phyloP scores from a whole-genome alignment of 805 yeast species.

The Blastobotrys muscicola region DNA sequence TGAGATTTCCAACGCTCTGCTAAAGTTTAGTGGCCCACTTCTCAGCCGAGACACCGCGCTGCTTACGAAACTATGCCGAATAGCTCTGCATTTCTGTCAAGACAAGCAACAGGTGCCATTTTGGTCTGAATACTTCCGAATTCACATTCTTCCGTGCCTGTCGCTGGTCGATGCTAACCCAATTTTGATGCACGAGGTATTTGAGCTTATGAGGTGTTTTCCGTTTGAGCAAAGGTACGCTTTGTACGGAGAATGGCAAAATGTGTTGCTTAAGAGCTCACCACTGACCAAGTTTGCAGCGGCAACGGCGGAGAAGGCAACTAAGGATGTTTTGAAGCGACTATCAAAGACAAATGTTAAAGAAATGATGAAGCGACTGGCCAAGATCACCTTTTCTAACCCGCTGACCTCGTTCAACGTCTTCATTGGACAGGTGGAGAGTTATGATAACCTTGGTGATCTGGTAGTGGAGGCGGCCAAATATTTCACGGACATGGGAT shows the following conservation, averaged over 20 bases:
- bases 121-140: constrained; percentile 59
- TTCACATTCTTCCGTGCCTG: constrained; percentile 56
- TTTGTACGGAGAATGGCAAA: constrained; percentile 69
- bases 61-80: constrained; percentile 50
- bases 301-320: constrained; percentile 63
- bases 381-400: constrained; percentile 62
- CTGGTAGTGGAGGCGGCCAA: constrained; percentile 71
- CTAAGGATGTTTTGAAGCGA: constrained; percentile 69
- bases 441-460: constrained; percentile 77
- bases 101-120: constrained; percentile 15
- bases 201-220: constrained; percentile 41
- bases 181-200: constrained; percentile 52
- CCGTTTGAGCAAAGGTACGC: constrained; percentile 59
- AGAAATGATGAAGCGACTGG: constrained; percentile 61
- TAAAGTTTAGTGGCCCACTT: constrained; percentile 47
- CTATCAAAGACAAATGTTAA: constrained; percentile 70
- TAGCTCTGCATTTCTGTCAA: constrained; percentile 36
- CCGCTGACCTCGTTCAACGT: constrained; percentile 72
- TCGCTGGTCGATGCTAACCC: constrained; percentile 47
- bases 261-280: constrained; percentile 46
- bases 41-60: constrained; percentile 41
- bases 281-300: constrained; percentile 49
- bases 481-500: constrained; percentile 64
- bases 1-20: constrained; percentile 37
- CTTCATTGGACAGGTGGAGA: constrained; percentile 73